Evolutionary conservation across 164 flowering plant genomes (phyloP), one percentile per base, ranked within the genome.

Genomic region (Tetrastigma voinierianum): DNA sequence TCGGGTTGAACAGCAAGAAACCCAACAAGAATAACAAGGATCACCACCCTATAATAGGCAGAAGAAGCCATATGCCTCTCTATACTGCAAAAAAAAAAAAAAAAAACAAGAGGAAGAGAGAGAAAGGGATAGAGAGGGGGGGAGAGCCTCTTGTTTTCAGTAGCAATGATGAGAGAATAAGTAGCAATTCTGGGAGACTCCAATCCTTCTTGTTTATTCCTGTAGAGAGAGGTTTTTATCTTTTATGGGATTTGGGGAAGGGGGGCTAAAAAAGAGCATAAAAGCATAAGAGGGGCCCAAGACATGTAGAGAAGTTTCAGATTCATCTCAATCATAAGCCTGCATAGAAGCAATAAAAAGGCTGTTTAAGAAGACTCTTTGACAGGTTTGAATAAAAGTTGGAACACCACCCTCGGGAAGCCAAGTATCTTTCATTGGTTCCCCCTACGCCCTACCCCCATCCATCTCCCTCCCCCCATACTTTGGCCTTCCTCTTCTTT

Each of bases 251-350:
- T 78, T 75, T 51, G 74, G 67, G 66, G 67, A 80, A 67, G 74
- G 67, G 66, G 67, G 81, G 67, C 63, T 58, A 69, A 84, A 72
- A 81, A 84, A 72, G 80, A 72, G 77, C 75, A 77, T 61, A 84
- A 32, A 86, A 81, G 82, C 75, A 67, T 7, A 16, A 57, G 46
- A 58, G 71, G 72, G 82, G 81, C 79, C 59, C 83, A 67, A 62
- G 74, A 75, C 69, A 72, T 72, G 59, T 66, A 72, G 72, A 81
- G 86, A 73, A 76, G 83, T 64, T 72, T 78, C 14, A 74, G 86
- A 84, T 81, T 84, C 86, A 81, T 72, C 77, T 72, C 85, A 90
- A 87, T 87, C 86, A 87, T 88, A 77, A 82, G 90, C 84, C 83
- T 84, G 80, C 67, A 73, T 65, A 57, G 78, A 83, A 85, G 86